These are phyloP conservation scores for Breviolum minutum DNA, from an alignment of 73 alveolate genomes.

Conservation along the genomic window DNA sequence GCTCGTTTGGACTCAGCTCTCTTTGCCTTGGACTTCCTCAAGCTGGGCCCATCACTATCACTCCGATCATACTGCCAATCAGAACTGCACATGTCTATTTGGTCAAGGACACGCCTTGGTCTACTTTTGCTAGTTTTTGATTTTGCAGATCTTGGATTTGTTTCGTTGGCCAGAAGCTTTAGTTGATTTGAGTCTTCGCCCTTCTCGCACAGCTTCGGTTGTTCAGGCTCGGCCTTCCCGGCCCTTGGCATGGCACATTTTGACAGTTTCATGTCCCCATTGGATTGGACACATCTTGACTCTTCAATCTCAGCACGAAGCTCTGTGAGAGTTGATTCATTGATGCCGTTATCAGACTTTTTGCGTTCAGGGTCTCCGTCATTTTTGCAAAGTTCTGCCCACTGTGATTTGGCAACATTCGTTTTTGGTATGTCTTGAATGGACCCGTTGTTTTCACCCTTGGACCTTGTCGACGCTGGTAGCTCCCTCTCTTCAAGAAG, in stretches of 20 bases:
- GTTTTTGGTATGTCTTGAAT: neutral
- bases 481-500: neutral
- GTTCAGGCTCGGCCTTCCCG: neutral
- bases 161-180: neutral
- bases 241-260: neutral
- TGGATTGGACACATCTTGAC: slow-evolving; percentile 8
- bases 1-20: neutral
- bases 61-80: neutral
- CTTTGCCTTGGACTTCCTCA: slow-evolving; percentile 24
- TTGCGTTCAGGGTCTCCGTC: neutral
- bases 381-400: neutral
- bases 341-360: neutral
- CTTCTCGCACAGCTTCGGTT: neutral
- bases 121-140: neutral
- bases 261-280: neutral
- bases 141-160: neutral
- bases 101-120: neutral
- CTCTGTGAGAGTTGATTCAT: neutral
- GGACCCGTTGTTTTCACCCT: neutral
- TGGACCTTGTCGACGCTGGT: neutral
- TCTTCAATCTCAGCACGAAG: neutral
- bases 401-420: neutral
- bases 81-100: neutral
- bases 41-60: neutral
- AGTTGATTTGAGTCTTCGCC: neutral